Evolutionary conservation across 1,284 basidiomycete species (phyloP).

Genomic region (Papiliotrema fonsecae): DNA sequence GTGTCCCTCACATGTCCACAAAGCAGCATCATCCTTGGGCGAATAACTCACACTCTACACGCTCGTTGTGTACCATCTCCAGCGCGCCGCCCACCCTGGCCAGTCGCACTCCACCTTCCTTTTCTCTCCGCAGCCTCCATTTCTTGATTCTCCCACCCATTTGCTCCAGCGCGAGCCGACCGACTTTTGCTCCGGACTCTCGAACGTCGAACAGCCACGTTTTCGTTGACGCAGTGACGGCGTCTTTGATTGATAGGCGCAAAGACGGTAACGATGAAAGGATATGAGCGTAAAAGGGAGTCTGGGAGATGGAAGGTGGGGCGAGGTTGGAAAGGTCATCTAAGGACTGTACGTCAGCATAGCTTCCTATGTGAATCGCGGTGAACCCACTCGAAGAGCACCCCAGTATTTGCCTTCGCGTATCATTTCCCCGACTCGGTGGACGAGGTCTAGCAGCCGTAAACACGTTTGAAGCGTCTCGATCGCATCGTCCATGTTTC

Average conservation of each 20-base stretch:
- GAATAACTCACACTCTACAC: conserved; percentile 78
- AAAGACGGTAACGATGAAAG: conserved; percentile 86
- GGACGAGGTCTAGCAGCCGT: conserved; percentile 88
- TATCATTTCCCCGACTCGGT: conserved; percentile 89
- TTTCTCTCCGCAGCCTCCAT: conserved; percentile 76
- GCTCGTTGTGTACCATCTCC: conserved; percentile 89
- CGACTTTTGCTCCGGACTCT: conserved; percentile 81
- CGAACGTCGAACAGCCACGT: conserved; percentile 95
- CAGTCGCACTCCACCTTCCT: conserved; percentile 54
- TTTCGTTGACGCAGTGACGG: conserved; percentile 91
- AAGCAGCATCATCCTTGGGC: too few species aligned
- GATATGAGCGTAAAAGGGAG: conserved; percentile 88
- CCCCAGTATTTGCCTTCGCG: conserved; percentile 92
- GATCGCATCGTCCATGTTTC: conserved; percentile 93
- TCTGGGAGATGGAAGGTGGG: conserved; percentile 81
- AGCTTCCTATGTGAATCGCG: conserved; percentile 15
- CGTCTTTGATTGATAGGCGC: conserved; percentile 80
- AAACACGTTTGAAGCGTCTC: conserved; percentile 89
- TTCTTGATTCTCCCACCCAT: conserved; percentile 80
- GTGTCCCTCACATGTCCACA: too few species aligned
- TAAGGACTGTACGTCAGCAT: conserved; percentile 62
- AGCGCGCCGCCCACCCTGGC: conserved; percentile 90
- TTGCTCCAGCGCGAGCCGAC: conserved; percentile 78
- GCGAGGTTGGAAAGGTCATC: conserved; percentile 92
- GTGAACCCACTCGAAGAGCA: conserved; percentile 71